A percentile compares a stretch with the other conserved stretches of the same genome.
Evolutionary conservation across 768 basidiomycete genomes (phyloP).

Genomic region (Mycena leptocephala): DNA sequence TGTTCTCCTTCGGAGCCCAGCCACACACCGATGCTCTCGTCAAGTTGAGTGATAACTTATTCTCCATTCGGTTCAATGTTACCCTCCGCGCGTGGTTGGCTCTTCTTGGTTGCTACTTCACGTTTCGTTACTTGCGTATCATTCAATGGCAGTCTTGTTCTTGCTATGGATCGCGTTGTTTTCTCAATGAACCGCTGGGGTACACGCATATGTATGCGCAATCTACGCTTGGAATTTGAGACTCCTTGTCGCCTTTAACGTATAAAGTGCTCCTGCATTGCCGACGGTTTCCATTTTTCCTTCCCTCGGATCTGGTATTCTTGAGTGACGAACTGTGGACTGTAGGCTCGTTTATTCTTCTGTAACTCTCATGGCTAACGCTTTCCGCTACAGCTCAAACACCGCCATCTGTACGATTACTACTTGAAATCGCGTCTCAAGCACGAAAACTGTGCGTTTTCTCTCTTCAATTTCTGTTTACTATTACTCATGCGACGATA

Average conservation of each 20-base stretch:
- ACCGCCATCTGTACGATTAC: background rate
- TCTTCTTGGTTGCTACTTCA: no score
- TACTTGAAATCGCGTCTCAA: no score
- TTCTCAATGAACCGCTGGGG: background rate
- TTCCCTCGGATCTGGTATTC: conserved; percentile 27
- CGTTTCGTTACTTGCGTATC: no score
- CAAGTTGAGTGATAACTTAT: no score
- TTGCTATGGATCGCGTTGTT: conserved; percentile 2
- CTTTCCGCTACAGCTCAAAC: background rate
- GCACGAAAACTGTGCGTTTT: background rate
- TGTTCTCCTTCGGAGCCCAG: background rate
- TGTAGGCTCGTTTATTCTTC: background rate
- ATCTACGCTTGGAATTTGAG: background rate
- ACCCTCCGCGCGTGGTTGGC: no score
- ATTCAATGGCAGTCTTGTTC: background rate
- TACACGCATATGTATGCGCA: no score
- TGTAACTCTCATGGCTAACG: background rate
- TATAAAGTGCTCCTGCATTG: background rate
- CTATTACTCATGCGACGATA: background rate
- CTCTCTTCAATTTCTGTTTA: background rate
- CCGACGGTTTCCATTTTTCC: background rate
- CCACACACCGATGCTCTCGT: no score
- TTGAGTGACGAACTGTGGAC: background rate
- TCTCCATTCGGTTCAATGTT: background rate
- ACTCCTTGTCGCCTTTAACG: background rate